phyloP scores from a whole-genome alignment of 2,329 filamentous ascomycete species.

The Aspergillus fischeri region DNA sequence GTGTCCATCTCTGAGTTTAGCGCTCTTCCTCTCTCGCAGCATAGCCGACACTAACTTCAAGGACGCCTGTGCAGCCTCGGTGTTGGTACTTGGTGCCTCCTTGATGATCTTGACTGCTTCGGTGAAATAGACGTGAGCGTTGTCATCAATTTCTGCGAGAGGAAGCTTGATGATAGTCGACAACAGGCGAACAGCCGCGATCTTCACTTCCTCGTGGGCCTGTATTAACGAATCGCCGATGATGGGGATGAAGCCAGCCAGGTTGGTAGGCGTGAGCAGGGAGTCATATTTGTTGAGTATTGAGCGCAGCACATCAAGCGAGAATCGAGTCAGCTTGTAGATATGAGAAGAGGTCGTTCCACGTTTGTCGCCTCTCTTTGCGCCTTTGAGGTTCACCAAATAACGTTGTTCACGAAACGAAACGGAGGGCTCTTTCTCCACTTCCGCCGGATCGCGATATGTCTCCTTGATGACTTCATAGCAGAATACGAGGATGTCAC shows the following conservation, averaged over 20 bases:
- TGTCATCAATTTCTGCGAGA: constrained; percentile 64
- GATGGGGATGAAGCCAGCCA: constrained; percentile 81
- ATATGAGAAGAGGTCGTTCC: constrained; percentile 72
- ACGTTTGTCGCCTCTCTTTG: constrained; percentile 68
- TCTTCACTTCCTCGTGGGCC: constrained; percentile 87
- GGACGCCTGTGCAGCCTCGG: constrained; percentile 80
- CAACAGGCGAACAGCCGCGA: constrained; percentile 80
- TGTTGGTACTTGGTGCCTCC: constrained; percentile 70
- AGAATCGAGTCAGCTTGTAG: constrained; percentile 84
- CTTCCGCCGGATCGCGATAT: constrained; percentile 60
- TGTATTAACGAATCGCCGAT: constrained; percentile 81
- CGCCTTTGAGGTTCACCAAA: constrained; percentile 70
- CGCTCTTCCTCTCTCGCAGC: constrained; percentile 72
- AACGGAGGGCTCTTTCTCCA: constrained; percentile 20
- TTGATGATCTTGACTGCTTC: constrained; percentile 82
- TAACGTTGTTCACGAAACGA: constrained; percentile 52
- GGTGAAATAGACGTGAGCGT: constrained; percentile 72
- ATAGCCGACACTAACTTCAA: constrained; percentile 84
- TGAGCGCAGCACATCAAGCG: constrained; percentile 78
- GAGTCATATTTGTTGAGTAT: constrained; percentile 82
- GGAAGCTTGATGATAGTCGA: constrained; percentile 81
- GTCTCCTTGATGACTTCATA: constrained; percentile 90
- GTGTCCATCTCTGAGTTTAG: constrained; percentile 73
- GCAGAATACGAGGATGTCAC: constrained; percentile 86
- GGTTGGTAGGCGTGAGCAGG: constrained; percentile 72